Evolutionary conservation across 2,329 filamentous ascomycete genomes (phyloP).

Genomic region (Purpureocillium lavendulum): DNA sequence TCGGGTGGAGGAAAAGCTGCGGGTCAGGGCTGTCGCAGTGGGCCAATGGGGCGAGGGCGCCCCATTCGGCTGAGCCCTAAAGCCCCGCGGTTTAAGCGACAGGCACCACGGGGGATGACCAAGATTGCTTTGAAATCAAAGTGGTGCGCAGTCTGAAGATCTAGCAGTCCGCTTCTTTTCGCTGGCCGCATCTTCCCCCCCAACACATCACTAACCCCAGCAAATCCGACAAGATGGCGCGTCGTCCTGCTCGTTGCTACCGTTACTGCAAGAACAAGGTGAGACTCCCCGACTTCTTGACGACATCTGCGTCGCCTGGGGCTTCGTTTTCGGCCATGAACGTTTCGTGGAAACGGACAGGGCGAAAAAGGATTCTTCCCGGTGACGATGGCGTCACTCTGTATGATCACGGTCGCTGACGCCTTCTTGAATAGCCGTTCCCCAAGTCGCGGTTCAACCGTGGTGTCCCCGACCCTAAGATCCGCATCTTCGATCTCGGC

Average conservation of each 20-base stretch:
- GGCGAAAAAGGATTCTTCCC: not conserved
- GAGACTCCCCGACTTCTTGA: conserved; percentile 30
- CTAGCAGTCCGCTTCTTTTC: conserved; percentile 18
- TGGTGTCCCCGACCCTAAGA: conserved; percentile 81
- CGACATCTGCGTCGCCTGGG: conserved; percentile 1
- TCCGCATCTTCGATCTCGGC: conserved; percentile 98
- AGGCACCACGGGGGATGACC: conserved; percentile 19
- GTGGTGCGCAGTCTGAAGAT: conserved; percentile 19
- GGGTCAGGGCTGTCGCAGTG: conserved; percentile 11
- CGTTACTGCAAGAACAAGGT: conserved; percentile 99
- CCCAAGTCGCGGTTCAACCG: conserved; percentile 99
- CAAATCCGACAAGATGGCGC: conserved; percentile 85
- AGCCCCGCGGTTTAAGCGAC: conserved; percentile 28
- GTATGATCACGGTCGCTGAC: conserved; percentile 1
- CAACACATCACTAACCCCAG: conserved; percentile 25
- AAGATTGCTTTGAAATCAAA: conserved; percentile 49
- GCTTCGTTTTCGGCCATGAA: not conserved
- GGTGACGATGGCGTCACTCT: not conserved
- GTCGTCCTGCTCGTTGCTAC: conserved; percentile 99
- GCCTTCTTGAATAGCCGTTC: conserved; percentile 58
- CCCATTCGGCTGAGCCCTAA: conserved; percentile 24
- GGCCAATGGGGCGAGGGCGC: conserved; percentile 18
- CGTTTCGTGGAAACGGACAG: not conserved
- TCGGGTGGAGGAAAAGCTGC: conserved; percentile 11
- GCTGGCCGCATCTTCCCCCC: conserved; percentile 20